Evolutionary conservation across 2,329 filamentous ascomycete genomes (phyloP).

Genomic region (Trichophyton equinum): DNA sequence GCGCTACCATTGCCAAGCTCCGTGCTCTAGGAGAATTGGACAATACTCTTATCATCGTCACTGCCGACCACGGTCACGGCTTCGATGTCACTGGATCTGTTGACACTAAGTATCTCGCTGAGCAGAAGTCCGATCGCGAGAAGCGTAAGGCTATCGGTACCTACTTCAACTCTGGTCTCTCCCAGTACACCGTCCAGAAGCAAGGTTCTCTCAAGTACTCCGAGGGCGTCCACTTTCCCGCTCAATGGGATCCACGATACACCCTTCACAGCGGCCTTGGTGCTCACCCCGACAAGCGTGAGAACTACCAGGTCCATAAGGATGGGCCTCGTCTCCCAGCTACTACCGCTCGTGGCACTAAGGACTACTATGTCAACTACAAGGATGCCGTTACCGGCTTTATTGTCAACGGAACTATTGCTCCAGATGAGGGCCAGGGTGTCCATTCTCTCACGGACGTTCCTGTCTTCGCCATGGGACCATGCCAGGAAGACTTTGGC

Average conservation of each 20-base stretch:
- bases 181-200: constrained; percentile 57
- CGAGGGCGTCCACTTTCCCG: constrained; percentile 63
- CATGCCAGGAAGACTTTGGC: constrained; percentile 64
- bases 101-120: constrained; percentile 63
- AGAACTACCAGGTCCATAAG: constrained; percentile 62
- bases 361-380: constrained; percentile 55
- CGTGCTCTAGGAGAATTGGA: constrained; percentile 53
- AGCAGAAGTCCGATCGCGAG: constrained; percentile 51
- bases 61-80: constrained; percentile 79
- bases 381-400: constrained; percentile 55
- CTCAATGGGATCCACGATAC: constrained; percentile 76
- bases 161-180: constrained; percentile 61
- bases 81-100: constrained; percentile 77
- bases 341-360: constrained; percentile 42
- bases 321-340: constrained; percentile 47
- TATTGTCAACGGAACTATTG: constrained; percentile 62
- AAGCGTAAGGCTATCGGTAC: constrained; percentile 65
- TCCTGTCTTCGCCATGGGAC: constrained; percentile 64
- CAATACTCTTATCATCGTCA: constrained; percentile 66
- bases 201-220: constrained; percentile 50
- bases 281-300: constrained; percentile 61
- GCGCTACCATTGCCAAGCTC: constrained; percentile 60
- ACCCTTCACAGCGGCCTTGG: constrained; percentile 61
- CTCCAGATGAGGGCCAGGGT: constrained; percentile 50
- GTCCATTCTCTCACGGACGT: constrained; percentile 70